A percentile compares a stretch with the other conserved stretches of the same genome.
These are phyloP conservation scores for Paramecium octaurelia DNA, from an alignment of 73 alveolate species.

Conservation along the genomic window DNA sequence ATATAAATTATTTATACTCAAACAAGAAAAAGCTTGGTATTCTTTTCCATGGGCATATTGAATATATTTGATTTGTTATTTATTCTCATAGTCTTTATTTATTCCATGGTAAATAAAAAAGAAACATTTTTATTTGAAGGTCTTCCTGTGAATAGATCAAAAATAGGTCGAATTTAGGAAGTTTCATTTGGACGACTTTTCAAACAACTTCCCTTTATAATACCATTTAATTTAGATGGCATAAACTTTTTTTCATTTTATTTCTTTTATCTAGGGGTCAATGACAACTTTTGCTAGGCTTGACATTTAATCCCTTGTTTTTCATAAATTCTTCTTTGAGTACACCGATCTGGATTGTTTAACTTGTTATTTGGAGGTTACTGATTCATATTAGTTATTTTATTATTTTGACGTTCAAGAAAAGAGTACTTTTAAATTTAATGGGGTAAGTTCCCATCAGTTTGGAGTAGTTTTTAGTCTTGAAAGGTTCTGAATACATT, in stretches of 20 bases:
- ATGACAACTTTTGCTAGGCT: background rate
- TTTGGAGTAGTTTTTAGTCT: background rate
- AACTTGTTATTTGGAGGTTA: background rate
- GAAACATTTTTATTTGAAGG: background rate
- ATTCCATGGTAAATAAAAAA: background rate
- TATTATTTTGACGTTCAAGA: background rate
- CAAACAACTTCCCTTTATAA: background rate
- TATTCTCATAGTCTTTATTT: background rate
- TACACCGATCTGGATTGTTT: background rate
- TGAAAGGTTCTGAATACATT: background rate
- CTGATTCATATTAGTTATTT: background rate
- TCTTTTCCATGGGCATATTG: background rate
- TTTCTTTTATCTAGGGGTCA: background rate
- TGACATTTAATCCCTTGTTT: background rate
- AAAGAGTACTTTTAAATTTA: background rate
- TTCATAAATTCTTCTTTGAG: background rate
- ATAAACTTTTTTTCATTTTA: background rate
- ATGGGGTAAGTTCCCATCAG: background rate
- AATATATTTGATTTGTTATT: background rate
- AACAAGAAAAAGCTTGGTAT: background rate
- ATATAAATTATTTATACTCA: background rate
- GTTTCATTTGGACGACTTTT: background rate
- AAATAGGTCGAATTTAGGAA: background rate
- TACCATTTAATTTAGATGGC: background rate
- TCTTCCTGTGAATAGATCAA: background rate